Conservation (phyloP, 257 asterid species). For the Jaltomata sinuosa region DNA sequence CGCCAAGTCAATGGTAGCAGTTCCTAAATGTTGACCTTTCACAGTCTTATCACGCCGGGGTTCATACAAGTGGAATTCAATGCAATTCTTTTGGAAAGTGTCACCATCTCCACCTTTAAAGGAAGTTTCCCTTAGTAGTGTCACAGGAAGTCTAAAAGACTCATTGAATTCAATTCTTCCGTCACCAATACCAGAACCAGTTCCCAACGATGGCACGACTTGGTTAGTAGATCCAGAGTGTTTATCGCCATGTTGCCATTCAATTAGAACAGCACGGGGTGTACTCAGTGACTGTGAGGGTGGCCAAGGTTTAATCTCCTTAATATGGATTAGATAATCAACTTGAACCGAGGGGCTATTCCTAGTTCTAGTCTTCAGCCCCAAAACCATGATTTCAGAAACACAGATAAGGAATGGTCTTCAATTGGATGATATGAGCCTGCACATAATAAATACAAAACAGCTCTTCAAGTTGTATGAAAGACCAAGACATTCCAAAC, state of each 20-base stretch:
- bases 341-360: slow-evolving; percentile 37
- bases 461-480: neutral
- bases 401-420: neutral
- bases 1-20: slow-evolving; percentile 57
- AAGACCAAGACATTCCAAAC: neutral
- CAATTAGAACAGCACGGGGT: slow-evolving; percentile 59
- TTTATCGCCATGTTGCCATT: slow-evolving; percentile 58
- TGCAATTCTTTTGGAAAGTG: slow-evolving; percentile 45
- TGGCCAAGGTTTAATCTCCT: slow-evolving; percentile 84
- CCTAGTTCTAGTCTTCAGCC: slow-evolving; percentile 47
- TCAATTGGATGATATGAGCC: neutral
- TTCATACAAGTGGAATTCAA: slow-evolving; percentile 69
- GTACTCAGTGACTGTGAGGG: slow-evolving; percentile 53
- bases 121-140: slow-evolving; percentile 36
- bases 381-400: slow-evolving; percentile 68
- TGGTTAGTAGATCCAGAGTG: slow-evolving; percentile 47
- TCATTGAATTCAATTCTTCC: slow-evolving; percentile 50
- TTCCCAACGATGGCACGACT: neutral
- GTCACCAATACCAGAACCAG: slow-evolving; percentile 47
- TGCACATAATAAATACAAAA: neutral
- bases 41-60: slow-evolving; percentile 62
- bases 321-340: slow-evolving; percentile 43
- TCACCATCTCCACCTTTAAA: slow-evolving; percentile 9
- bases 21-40: slow-evolving; percentile 59
- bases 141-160: slow-evolving; percentile 52